A percentile compares a stretch with the other conserved stretches of the same genome.
Evolutionary conservation across 2,329 filamentous ascomycete genomes (phyloP).

Genomic region (Trichoderma sp.): DNA sequence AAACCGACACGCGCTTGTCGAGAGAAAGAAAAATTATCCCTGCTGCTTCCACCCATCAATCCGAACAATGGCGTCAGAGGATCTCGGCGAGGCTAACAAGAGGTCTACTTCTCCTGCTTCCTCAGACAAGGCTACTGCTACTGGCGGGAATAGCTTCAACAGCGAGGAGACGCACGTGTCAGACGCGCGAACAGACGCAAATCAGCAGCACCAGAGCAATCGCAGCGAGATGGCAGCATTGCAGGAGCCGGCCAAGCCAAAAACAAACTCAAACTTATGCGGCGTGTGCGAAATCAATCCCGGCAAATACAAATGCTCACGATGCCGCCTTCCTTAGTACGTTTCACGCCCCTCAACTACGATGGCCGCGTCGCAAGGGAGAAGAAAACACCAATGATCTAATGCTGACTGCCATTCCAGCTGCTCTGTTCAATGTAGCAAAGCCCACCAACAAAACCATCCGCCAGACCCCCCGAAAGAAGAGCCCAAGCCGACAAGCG

Average conservation of each 20-base stretch:
- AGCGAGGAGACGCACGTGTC: constrained; percentile 1
- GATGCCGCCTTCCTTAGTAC: constrained; percentile 57
- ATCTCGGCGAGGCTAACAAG: constrained; percentile 1
- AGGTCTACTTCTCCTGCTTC: background rate
- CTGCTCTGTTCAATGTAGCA: constrained; percentile 59
- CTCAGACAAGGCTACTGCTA: background rate
- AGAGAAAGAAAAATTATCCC: background rate
- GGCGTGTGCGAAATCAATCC: constrained; percentile 50
- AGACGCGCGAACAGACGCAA: background rate
- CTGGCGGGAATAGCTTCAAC: background rate
- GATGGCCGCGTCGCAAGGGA: background rate
- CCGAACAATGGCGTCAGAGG: constrained; percentile 8
- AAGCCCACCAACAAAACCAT: constrained; percentile 49
- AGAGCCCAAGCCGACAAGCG: constrained; percentile 26
- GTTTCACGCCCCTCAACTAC: constrained; percentile 26
- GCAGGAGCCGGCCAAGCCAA: background rate
- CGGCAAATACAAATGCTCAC: constrained; percentile 62
- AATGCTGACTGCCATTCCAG: constrained; percentile 33
- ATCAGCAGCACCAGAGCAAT: background rate
- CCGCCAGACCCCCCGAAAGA: constrained; percentile 36
- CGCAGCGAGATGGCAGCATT: background rate
- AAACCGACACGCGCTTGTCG: background rate
- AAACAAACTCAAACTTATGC: constrained; percentile 33
- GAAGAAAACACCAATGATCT: background rate
- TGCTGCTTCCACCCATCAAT: background rate